Conservation (phyloP, 208 protist genomes). For the Sergeia podlipaevii region DNA sequence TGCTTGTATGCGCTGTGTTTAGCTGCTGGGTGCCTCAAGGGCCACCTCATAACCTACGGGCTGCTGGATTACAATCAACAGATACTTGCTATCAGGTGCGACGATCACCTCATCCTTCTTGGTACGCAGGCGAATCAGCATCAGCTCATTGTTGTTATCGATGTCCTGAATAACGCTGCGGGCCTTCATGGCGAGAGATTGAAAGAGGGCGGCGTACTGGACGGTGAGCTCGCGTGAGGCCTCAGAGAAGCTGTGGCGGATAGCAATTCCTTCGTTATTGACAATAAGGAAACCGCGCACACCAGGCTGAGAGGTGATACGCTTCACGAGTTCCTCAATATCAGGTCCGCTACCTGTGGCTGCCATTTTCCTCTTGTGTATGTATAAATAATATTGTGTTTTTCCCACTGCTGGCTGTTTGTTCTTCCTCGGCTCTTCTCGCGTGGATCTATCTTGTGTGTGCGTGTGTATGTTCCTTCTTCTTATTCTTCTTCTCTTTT, state of each 20-base stretch:
- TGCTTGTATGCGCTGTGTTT: no score
- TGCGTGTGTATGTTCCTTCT: no score
- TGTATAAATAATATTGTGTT: no score
- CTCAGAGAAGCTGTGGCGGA: slow-evolving; percentile 92
- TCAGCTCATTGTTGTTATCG: slow-evolving; percentile 95
- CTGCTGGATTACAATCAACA: slow-evolving; percentile 89
- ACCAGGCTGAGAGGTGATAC: slow-evolving; percentile 91
- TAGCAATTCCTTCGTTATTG: slow-evolving; percentile 93
- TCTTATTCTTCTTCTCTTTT: no score
- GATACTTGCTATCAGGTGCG: slow-evolving; percentile 92
- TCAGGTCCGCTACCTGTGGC: slow-evolving; percentile 57
- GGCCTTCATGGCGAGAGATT: slow-evolving; percentile 91
- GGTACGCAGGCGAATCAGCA: slow-evolving; percentile 92
- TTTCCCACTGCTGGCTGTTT: no score
- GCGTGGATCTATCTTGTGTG: no score
- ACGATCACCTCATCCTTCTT: slow-evolving; percentile 97
- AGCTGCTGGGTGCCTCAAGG: slow-evolving; percentile 6
- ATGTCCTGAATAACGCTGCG: slow-evolving; percentile 90
- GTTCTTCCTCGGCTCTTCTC: no score
- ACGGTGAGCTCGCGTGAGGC: slow-evolving; percentile 82
- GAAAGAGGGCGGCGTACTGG: slow-evolving; percentile 94
- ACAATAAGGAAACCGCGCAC: slow-evolving; percentile 95
- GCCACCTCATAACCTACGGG: slow-evolving; percentile 35
- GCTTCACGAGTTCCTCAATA: slow-evolving; percentile 97
- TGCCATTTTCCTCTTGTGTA: slow-evolving; percentile 46